Evolutionary conservation across 352 stramenopile genomes (phyloP).

Genomic region (Phytophthora aleatoria): DNA sequence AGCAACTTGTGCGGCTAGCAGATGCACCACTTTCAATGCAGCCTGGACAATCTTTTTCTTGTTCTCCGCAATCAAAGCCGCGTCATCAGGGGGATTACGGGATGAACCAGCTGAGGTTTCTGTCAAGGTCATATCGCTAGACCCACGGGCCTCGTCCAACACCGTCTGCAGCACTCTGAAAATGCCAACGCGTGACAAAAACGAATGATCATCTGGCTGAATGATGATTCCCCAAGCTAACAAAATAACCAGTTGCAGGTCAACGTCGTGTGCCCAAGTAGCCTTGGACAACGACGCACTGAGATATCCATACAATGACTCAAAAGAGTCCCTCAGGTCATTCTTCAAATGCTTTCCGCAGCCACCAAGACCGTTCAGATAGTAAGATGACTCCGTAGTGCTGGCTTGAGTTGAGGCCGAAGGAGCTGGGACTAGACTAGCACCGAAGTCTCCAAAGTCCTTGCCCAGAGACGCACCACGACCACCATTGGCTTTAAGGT

Average conservation of each 20-base stretch:
- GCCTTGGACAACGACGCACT: conserved; percentile 78
- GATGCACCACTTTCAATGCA: conserved; percentile 86
- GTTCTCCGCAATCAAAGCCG: conserved; percentile 43
- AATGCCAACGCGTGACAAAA: conserved; percentile 88
- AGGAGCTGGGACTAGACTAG: conserved; percentile 29
- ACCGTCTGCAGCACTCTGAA: conserved; percentile 92
- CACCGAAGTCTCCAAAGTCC: conserved; percentile 52
- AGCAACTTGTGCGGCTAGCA: conserved; percentile 88
- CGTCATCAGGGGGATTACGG: conserved; percentile 40
- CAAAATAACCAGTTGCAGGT: conserved; percentile 84
- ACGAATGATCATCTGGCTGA: conserved; percentile 87
- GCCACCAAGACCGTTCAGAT: conserved; percentile 75
- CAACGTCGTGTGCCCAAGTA: conserved; percentile 81
- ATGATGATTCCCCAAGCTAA: conserved; percentile 90
- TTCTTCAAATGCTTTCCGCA: conserved; percentile 81
- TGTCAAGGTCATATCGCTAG: conserved; percentile 37
- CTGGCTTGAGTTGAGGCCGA: conserved; percentile 19
- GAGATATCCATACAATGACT: conserved; percentile 83
- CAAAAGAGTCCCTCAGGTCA: conserved; percentile 82
- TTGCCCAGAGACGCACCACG: conserved; percentile 36
- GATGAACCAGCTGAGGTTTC: conserved; percentile 27
- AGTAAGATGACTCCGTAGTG: conserved; percentile 58
- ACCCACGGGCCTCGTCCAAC: conserved; percentile 80
- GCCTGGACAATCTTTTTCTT: conserved; percentile 89
- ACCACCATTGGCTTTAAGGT: conserved; percentile 35